Conservation (phyloP, 768 basidiomycete genomes). For the Podaxis mareebaensis region DNA sequence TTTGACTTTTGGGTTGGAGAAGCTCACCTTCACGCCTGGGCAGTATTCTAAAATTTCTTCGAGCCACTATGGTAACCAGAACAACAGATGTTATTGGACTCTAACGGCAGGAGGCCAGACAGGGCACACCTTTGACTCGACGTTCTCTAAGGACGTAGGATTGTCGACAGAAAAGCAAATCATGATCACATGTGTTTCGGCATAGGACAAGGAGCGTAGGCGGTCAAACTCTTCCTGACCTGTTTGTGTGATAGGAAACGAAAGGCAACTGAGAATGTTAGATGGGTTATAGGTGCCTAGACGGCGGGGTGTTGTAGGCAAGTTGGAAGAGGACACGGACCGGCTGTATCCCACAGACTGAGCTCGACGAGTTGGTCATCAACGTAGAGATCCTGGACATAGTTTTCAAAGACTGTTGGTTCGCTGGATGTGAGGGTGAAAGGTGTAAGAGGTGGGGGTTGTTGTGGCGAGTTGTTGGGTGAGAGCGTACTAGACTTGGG, state of each 20-base stretch:
- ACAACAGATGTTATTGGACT: neutral
- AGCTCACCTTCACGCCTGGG: slow-evolving; percentile 86
- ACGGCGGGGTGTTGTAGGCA: neutral
- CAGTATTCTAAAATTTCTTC: slow-evolving; percentile 92
- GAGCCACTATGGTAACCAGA: slow-evolving; percentile 66
- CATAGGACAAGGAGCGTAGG: slow-evolving; percentile 90
- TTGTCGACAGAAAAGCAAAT: slow-evolving; percentile 97
- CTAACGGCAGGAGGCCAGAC: too few relatives aligned
- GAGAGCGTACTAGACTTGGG: slow-evolving; percentile 80
- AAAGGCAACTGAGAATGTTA: slow-evolving; percentile 14
- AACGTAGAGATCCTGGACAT: slow-evolving; percentile 85
- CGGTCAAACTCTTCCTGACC: slow-evolving; percentile 97
- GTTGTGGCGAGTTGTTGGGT: neutral
- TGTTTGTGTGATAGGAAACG: slow-evolving; percentile 32
- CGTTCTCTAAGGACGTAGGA: slow-evolving; percentile 92
- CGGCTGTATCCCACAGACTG: slow-evolving; percentile 97
- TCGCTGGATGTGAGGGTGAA: slow-evolving; percentile 48
- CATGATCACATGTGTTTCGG: slow-evolving; percentile 96
- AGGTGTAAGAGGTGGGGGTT: slow-evolving; percentile 6
- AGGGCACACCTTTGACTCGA: slow-evolving; percentile 80
- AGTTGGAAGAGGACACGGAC: slow-evolving; percentile 42
- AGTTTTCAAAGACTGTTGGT: slow-evolving; percentile 97
- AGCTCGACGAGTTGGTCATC: slow-evolving; percentile 90
- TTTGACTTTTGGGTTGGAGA: neutral
- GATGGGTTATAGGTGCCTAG: slow-evolving; percentile 1